phyloP scores from a whole-genome alignment of 371 early-diverging fungal species.

The Rhizopus delemar region DNA sequence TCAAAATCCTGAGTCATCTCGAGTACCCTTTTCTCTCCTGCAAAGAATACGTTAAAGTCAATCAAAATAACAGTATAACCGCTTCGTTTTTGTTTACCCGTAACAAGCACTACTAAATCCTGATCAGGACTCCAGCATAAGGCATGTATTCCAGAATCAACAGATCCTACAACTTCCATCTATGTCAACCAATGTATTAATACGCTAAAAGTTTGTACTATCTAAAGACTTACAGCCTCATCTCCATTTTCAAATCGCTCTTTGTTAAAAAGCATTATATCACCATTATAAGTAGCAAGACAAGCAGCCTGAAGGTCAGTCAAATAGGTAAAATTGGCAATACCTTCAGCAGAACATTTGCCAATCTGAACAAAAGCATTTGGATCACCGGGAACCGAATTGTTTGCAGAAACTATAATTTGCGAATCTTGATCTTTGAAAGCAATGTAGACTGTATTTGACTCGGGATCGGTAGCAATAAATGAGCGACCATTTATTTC shows the following conservation, averaged over 20 bases:
- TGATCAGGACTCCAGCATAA: conserved; percentile 93
- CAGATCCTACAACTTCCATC: conserved; percentile 72
- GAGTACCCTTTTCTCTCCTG: conserved; percentile 73
- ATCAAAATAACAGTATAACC: neutral
- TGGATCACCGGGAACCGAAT: conserved; percentile 29
- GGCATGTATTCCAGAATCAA: conserved; percentile 79
- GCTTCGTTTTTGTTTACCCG: conserved; percentile 46
- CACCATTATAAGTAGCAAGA: conserved; percentile 66
- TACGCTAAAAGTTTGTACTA: neutral
- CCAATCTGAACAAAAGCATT: conserved; percentile 32
- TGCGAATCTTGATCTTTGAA: conserved; percentile 38
- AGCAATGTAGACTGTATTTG: conserved; percentile 50
- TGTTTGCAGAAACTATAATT: conserved; percentile 31
- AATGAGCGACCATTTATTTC: conserved; percentile 36
- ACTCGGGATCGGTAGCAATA: conserved; percentile 55
- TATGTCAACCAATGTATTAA: conserved; percentile 17
- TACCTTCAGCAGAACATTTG: conserved; percentile 17
- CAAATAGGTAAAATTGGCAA: conserved; percentile 62
- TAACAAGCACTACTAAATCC: conserved; percentile 82
- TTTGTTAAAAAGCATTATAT: conserved; percentile 66
- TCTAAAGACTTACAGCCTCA: conserved; percentile 35
- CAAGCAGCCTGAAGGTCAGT: conserved; percentile 69
- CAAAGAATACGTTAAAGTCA: conserved; percentile 1
- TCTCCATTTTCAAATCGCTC: conserved; percentile 54
- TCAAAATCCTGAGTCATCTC: conserved; percentile 94